Conservation (phyloP, 768 basidiomycete species). For the Lactarius akahatsu region DNA sequence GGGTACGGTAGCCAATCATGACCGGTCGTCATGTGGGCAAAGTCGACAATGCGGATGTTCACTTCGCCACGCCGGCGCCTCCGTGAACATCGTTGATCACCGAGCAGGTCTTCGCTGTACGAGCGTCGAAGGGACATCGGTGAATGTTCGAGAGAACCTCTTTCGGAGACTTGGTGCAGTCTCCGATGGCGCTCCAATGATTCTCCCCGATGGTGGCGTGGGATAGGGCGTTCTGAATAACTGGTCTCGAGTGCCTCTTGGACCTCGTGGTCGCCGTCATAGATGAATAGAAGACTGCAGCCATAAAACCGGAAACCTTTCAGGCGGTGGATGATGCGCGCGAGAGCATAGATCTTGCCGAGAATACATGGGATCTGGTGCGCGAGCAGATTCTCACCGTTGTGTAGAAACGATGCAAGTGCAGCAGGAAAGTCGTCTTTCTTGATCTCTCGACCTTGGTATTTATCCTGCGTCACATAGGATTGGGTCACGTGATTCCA, state of each 20-base stretch:
- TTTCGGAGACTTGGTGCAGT: slow-evolving; percentile 20
- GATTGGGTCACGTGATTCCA: slow-evolving; percentile 86
- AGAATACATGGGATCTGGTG: slow-evolving; percentile 92
- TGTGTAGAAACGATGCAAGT: slow-evolving; percentile 77
- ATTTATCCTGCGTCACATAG: slow-evolving; percentile 94
- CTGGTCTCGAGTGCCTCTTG: slow-evolving; percentile 72
- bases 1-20: slow-evolving; percentile 80
- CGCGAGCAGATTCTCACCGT: slow-evolving; percentile 79
- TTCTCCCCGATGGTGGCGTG: slow-evolving; percentile 71
- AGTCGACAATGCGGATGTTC: slow-evolving; percentile 95
- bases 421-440: slow-evolving; percentile 82
- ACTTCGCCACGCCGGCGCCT: slow-evolving; percentile 85
- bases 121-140: slow-evolving; percentile 56
- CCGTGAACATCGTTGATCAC: slow-evolving; percentile 59
- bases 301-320: slow-evolving; percentile 99
- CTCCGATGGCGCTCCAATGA: slow-evolving; percentile 59
- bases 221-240: slow-evolving; percentile 62
- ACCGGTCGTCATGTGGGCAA: slow-evolving; percentile 97
- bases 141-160: slow-evolving; percentile 6
- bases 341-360: slow-evolving; percentile 91
- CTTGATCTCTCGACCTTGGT: slow-evolving; percentile 87
- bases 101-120: slow-evolving; percentile 76
- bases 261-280: slow-evolving; percentile 89
- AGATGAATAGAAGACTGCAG: slow-evolving; percentile 93
- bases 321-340: slow-evolving; percentile 82